Base-by-base conservation (phyloP, 2,329 filamentous ascomycete species). In the Calonectria multiphialidica region DNA sequence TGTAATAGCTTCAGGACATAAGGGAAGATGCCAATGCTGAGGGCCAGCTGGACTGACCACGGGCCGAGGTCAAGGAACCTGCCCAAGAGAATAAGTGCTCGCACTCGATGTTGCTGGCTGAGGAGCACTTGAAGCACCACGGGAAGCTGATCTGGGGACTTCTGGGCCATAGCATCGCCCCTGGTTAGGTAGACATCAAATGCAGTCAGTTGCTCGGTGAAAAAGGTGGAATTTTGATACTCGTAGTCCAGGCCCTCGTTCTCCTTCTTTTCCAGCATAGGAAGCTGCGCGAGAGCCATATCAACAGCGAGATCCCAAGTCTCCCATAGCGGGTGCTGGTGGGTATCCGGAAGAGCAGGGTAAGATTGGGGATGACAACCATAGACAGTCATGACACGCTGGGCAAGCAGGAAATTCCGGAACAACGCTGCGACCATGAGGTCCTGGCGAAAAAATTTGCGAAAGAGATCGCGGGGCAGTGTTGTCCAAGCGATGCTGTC, bases 401-500 rank as follows among this genome's bases (percentile, higher is more conserved):
- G 97, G 3, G 95, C 95, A 3, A 99, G 90, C 1, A 99, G 89
- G 81, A 98, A 98, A 82, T 99, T 99, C 65, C 97, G 92, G 84
- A 98, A 99, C 9, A 99, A 87, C 2, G 97, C 97, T 15, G 97
- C 97, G n/a, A 99, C 97, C 96, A 99, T 98, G 15, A 99, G 88
- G 82, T 99, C 97, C 83, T 99, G 97, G 49, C 97, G 89, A 84
- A 99, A 99, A 72, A 98, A 94, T 83, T 98, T 98, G 84, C 98
- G 96, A 85, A 99, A 99, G 13, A 98, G 87, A 23, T 95, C 91
- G 55, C 96, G 93, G 3, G 96, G 95, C 5, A 99, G 86, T 6
- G 95, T 97, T 37, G 98, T 98, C 97, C 97, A 99, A 0, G 97
- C 97, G 79, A 99, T 99, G 1, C 96, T 98, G 82, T 99, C 97